Base-by-base conservation (phyloP, 805 yeast genomes). In the Yarrowia hollandica region DNA sequence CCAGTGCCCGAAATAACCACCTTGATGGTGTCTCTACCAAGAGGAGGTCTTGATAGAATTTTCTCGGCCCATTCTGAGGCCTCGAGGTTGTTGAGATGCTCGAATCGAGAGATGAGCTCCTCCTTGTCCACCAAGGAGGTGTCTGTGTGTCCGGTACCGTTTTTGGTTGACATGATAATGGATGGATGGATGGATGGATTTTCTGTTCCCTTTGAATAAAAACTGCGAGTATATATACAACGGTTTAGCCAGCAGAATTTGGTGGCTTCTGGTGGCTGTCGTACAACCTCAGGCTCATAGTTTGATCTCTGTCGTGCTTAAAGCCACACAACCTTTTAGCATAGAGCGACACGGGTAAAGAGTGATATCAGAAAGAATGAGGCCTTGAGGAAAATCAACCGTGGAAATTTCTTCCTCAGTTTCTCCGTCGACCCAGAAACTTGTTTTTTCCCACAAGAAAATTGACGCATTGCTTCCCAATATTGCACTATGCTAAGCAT, bases 1-100 rank as follows among this genome's bases (percentile, higher is more conserved):
- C 59, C 59, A 15, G 59, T 57, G 11, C 59, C 59, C 15, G 37
- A 39, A 16, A 54, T 54, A 10, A 54, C 55, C 12, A 42, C 59
- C n/a, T 38, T 25, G 37, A 54, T 18, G 12, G 19, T 6, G 1
- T 22, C 56, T 28, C 50, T 15, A 14, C 55, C 59, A 16, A 39
- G 28, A 39, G 34, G 34, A 19, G 59, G 59, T 4, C 59, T 21
- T 9, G 56, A 48, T 5, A 48, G 31, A 10, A 48, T 48, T 21
- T 33, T 34, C 5, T 25, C 31, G 11, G 39, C 56, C 56, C 38
- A 48, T 6, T 33, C 41, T 4, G 56, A 48, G 7, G 56, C 41
- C 56, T 48, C 56, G 14, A 48, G 38, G 41, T 48, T 34, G 38
- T 28, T 18, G 23, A 48, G 41, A 22, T 48, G 56, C 31, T 15